Evolutionary conservation across 2,329 filamentous ascomycete genomes (phyloP).

Genomic region (Eutypella sp.): DNA sequence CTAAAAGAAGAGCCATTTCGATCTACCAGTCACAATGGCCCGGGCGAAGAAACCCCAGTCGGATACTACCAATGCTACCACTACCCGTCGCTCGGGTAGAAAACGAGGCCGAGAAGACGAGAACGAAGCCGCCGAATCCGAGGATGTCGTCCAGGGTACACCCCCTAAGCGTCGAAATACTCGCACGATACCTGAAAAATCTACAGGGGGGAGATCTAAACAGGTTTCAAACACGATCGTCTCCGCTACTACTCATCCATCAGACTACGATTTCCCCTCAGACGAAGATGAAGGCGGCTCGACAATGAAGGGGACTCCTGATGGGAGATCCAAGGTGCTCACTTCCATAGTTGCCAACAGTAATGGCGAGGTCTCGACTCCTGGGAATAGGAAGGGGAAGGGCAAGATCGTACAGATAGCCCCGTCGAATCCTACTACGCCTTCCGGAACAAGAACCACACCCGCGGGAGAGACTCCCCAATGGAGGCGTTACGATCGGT

Average conservation of each 20-base stretch:
- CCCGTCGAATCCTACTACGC: conserved; percentile 18
- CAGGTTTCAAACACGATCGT: conserved; percentile 3
- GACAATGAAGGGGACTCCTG: conserved; percentile 15
- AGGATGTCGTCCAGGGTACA: conserved; percentile 9
- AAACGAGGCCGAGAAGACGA: conserved; percentile 19
- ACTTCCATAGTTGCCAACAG: conserved; percentile 5
- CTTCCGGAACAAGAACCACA: conserved; percentile 4
- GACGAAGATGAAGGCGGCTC: conserved; percentile 15
- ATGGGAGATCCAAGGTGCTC: conserved; percentile 11
- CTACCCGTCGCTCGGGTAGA: conserved; percentile 10
- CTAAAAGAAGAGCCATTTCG: too few relatives aligned
- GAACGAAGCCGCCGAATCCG: too few relatives aligned
- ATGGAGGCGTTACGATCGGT: conserved; percentile 69
- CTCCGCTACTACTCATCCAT: conserved; percentile 8
- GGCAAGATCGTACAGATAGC: conserved; percentile 12
- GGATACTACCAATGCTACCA: conserved; percentile 8
- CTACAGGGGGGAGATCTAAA: conserved; percentile 1
- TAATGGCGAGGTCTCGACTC: conserved; percentile 13
- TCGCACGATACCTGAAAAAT: conserved; percentile 2
- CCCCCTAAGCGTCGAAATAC: conserved; percentile 14
- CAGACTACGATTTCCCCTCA: conserved; percentile 25
- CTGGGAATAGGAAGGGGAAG: conserved; percentile 15
- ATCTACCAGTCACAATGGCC: conserved; percentile 15
- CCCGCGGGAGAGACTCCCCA: conserved; percentile 52
- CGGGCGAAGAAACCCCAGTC: conserved; percentile 18